Base-by-base conservation (phyloP, 768 basidiomycete genomes). In the Naganishia antarctica region DNA sequence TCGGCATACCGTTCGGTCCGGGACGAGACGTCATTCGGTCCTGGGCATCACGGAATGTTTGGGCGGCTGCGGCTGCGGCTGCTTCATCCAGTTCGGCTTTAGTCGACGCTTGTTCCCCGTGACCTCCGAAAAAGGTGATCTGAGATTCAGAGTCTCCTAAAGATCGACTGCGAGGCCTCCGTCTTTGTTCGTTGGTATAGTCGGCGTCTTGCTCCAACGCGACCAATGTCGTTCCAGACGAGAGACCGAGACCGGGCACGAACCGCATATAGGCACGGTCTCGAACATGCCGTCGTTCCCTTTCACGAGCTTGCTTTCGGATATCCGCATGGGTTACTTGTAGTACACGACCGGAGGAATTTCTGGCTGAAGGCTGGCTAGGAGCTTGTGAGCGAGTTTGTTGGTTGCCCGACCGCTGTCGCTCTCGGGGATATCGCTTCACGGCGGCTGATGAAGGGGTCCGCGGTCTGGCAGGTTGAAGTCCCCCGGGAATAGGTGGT, bases 211-310 rank as follows among this genome's bases (percentile, higher is more conserved):
- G 37, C 12, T 63, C 62, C 4, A 63, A 34, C 4, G 41, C 44
- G 21, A 34, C 53, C 28, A 57, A 29, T 16, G 51, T 63, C 18
- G 50, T 40, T 1, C 62, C 62, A 13, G 62, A 63, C 11, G 49
- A 43, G 4, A 63, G 34, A 8, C 62, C 62, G 9, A 63, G 46
- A 9, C 62, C 62, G 25, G 62, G 62, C 7, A 63, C 62, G 62
- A 63, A 63, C 0, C 62, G 62, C 62, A 63, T 63, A n/a, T 63
- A 63, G 4, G 62, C 49, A 2, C 40, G 32, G 32, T 63, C 62
- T 3, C 53, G 53, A n/a, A 57, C 53, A 26, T 57, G 53, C 11
- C 53, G 34, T 37, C 53, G 53, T 18, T 57, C 53, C 23, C 53
- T 26, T 18, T 57, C 53, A 12, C 53, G 53, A 4, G 53, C 53